Percentiles rank a stretch among this genome's conserved stretches.
Evolutionary conservation across 768 basidiomycete genomes (phyloP).

Genomic region (Collybia sordida): DNA sequence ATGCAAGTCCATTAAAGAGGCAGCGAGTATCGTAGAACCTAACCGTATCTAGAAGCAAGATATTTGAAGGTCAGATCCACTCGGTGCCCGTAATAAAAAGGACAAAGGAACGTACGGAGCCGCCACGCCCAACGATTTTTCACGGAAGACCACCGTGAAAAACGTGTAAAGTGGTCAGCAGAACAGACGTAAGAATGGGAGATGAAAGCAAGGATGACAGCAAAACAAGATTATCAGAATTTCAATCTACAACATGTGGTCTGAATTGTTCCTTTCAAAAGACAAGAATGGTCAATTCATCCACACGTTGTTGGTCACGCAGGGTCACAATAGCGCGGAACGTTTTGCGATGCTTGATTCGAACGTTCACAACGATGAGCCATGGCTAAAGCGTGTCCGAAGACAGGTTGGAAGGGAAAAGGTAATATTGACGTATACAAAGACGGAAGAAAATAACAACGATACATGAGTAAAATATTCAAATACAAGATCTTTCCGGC

Average conservation of each 20-base stretch:
- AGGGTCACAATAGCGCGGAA: slow-evolving; percentile 10
- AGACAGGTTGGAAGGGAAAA: background rate
- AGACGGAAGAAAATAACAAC: background rate
- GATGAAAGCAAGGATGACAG: slow-evolving; percentile 16
- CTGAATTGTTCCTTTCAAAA: slow-evolving; percentile 18
- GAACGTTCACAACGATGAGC: background rate
- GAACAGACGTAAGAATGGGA: background rate
- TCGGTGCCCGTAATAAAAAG: slow-evolving; percentile 1
- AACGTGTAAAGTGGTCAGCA: slow-evolving; percentile 1
- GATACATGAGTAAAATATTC: background rate
- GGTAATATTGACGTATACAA: too few relatives aligned
- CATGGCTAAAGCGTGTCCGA: background rate
- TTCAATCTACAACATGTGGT: slow-evolving; percentile 30
- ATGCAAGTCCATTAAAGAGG: slow-evolving; percentile 25
- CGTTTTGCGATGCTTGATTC: slow-evolving; percentile 1
- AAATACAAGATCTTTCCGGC: too few relatives aligned
- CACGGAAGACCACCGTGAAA: slow-evolving; percentile 24
- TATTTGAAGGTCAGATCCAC: slow-evolving; percentile 6
- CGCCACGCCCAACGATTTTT: slow-evolving; percentile 26
- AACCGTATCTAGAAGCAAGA: slow-evolving; percentile 10
- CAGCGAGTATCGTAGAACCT: slow-evolving; percentile 6
- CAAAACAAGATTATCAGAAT: slow-evolving; percentile 23
- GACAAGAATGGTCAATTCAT: slow-evolving; percentile 25
- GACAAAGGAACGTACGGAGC: slow-evolving; percentile 21
- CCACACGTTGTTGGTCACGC: slow-evolving; percentile 26